Evolutionary conservation across 2,329 filamentous ascomycete genomes (phyloP).

Genomic region (Helicocarpus griseus): DNA sequence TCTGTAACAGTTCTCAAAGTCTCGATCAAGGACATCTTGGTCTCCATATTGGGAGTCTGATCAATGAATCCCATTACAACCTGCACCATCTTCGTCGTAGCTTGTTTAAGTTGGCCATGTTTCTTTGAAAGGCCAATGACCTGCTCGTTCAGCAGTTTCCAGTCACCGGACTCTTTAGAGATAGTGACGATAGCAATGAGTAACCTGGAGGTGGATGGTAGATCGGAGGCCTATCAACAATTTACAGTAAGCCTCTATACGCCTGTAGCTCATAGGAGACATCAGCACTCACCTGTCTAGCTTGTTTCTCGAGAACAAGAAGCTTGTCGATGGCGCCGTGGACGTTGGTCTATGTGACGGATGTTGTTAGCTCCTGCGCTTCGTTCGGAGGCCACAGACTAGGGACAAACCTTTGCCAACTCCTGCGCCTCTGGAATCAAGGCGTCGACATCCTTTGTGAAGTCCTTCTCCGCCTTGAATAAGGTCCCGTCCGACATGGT

Average conservation of each 20-base stretch:
- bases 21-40: slow-evolving; percentile 88
- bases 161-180: slow-evolving; percentile 87
- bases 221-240: slow-evolving; percentile 67
- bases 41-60: slow-evolving; percentile 72
- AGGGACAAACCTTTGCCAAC: slow-evolving; percentile 62
- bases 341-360: slow-evolving; percentile 48
- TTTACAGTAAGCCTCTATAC: not conserved
- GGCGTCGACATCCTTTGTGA: slow-evolving; percentile 89
- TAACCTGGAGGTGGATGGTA: slow-evolving; percentile 85
- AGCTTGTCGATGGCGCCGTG: slow-evolving; percentile 91
- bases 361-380: slow-evolving; percentile 8
- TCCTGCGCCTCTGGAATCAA: slow-evolving; percentile 83
- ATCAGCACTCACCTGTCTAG: slow-evolving; percentile 63
- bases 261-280: slow-evolving; percentile 7
- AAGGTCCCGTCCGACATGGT: slow-evolving; percentile 70
- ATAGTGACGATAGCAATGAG: slow-evolving; percentile 83
- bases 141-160: slow-evolving; percentile 93
- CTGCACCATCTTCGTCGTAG: slow-evolving; percentile 98
- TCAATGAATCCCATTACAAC: slow-evolving; percentile 87
- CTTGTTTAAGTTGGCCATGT: slow-evolving; percentile 98
- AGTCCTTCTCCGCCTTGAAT: slow-evolving; percentile 97
- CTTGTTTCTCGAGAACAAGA: slow-evolving; percentile 84
- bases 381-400: not conserved
- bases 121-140: slow-evolving; percentile 95
- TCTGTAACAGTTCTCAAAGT: slow-evolving; percentile 93